These are phyloP conservation scores for Flammula alnicola DNA, from an alignment of 1,284 basidiomycete species.

Conservation along the genomic window DNA sequence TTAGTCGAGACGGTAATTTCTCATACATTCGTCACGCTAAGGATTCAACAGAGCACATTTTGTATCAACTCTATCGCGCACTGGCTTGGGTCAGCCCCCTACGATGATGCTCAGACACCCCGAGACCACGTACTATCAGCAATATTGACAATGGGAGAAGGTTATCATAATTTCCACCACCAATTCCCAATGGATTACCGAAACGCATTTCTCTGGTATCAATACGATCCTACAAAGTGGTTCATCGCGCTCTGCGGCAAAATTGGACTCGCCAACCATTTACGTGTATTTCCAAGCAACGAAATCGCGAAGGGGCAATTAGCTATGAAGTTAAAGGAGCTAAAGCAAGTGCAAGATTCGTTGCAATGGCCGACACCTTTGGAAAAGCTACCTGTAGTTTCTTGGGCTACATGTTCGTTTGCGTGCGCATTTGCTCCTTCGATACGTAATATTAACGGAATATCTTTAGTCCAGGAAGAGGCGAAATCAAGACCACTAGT, in stretches of 20 bases:
- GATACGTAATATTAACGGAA: slow-evolving; percentile 3
- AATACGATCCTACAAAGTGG: slow-evolving; percentile 65
- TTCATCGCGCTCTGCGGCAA: slow-evolving; percentile 74
- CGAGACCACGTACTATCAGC: slow-evolving; percentile 87
- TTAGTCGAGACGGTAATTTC: slow-evolving; percentile 42
- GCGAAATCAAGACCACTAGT: slow-evolving; percentile 68
- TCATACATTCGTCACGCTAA: slow-evolving; percentile 4
- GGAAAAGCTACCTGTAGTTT: slow-evolving; percentile 76
- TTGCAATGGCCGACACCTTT: slow-evolving; percentile 71
- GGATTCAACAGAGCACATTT: slow-evolving; percentile 71
- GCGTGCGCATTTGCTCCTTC: slow-evolving; percentile 1
- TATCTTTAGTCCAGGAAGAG: slow-evolving; percentile 63
- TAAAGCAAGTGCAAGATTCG: slow-evolving; percentile 67
- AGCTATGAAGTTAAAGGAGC: slow-evolving; percentile 81
- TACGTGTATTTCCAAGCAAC: slow-evolving; percentile 85
- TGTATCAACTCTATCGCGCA: slow-evolving; percentile 93
- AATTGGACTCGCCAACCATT: slow-evolving; percentile 77
- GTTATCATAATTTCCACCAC: slow-evolving; percentile 93
- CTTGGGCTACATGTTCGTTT: slow-evolving; percentile 79
- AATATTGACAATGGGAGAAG: slow-evolving; percentile 87
- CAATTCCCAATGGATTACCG: slow-evolving; percentile 89
- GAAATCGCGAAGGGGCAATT: slow-evolving; percentile 84
- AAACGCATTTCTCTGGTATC: slow-evolving; percentile 73
- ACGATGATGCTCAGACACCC: slow-evolving; percentile 85
- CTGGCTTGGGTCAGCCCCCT: slow-evolving; percentile 83